Base-by-base conservation (phyloP, 805 yeast species). In the Blastobotrys terrestris region DNA sequence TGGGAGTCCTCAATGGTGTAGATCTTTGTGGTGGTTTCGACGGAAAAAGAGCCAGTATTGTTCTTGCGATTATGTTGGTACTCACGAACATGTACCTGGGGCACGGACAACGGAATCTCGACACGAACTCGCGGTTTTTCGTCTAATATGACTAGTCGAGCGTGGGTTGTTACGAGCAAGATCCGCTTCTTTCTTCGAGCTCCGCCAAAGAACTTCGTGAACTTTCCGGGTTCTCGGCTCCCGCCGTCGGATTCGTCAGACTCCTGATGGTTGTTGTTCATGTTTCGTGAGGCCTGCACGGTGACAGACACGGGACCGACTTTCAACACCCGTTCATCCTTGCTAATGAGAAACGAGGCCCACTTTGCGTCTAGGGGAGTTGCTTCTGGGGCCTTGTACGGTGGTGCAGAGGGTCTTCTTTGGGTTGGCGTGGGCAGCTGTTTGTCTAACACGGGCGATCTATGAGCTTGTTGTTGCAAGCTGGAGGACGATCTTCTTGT, bases 281-380 rank as follows among this genome's bases (percentile, higher is more conserved):
- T 57, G 20, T 53, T 40, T 5, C 35, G 35, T 11, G 35, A 26
- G 8, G 35, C 35, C 35, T 26, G 35, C 8, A 26, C 35, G 11
- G 52, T 18, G 2, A 67, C 63, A 15, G 50, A 39, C 2, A 75
- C 77, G 2, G 70, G 68, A 1, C 80, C 81, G 13, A 74, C 58
- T 51, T 71, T 71, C 51, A 77, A 54, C 4, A 79, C 68, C 45
- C 83, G 68, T 62, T 79, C 84, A 39, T 75, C 74, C 6, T 71
- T 65, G 49, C 72, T 71, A 14, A 60, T 62, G 47, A 79, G 67
- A 50, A 73, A 68, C 22, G 61, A 60, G 7, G 70, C 65, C 78
- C 80, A 79, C 20, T 80, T 80, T 3, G 70, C 64, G 55, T 79
- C 84, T 2, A 76, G 58, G 8, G 74, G 63, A 0, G 77, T 67